Conservation (phyloP, 2,329 filamentous ascomycete genomes). For the Simplicillium aogashimaense region DNA sequence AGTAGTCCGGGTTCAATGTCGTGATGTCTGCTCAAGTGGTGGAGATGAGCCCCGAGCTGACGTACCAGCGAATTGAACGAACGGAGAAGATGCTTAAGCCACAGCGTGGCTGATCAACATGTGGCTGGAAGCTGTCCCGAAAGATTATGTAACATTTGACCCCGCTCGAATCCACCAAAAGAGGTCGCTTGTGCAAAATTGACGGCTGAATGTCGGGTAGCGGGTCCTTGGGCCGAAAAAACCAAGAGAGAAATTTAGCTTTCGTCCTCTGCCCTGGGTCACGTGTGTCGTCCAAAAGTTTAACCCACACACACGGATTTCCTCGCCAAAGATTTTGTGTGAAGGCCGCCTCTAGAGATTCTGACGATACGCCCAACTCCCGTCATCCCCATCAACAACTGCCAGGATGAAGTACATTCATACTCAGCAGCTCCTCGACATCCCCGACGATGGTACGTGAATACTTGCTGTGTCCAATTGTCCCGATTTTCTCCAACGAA, state of each 20-base stretch:
- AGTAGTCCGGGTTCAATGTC: no score
- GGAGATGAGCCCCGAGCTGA: no score
- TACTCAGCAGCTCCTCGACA: constrained; percentile 88
- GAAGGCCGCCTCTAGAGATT: constrained; percentile 19
- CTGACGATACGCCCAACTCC: constrained; percentile 29
- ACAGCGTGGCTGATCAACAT: background rate
- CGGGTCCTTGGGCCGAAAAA: no score
- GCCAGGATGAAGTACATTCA: constrained; percentile 99
- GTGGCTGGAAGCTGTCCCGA: background rate
- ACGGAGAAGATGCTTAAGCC: background rate
- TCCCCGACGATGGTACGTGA: constrained; percentile 92
- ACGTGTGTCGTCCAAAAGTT: constrained; percentile 35
- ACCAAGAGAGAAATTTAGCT: no score
- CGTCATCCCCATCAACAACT: constrained; percentile 38
- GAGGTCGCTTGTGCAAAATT: no score
- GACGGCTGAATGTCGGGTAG: no score
- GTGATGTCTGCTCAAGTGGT: no score
- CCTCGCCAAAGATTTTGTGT: constrained; percentile 26
- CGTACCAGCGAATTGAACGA: no score
- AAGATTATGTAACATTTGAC: background rate
- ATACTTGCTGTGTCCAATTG: constrained; percentile 7
- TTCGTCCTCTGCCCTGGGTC: constrained; percentile 13
- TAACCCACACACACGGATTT: constrained; percentile 33
- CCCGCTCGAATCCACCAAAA: background rate
- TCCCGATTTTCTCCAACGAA: constrained; percentile 6